Conservation (phyloP, 805 yeast genomes). For the Wickerhamomyces strasburgensis region DNA sequence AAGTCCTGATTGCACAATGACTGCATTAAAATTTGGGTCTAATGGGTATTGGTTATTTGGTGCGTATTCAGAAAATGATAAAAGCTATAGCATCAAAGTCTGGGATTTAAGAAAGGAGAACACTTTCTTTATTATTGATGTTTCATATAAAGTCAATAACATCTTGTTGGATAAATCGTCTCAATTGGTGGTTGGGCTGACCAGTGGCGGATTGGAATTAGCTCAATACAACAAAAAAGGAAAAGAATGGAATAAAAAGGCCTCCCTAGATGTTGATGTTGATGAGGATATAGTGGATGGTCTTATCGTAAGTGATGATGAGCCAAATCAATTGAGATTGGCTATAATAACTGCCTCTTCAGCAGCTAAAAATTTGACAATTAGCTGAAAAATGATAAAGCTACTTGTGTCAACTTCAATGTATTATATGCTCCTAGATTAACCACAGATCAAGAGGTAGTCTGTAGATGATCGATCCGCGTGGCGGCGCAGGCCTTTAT, state of each 20-base stretch:
- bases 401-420: too few relatives aligned
- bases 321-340: slow-evolving; percentile 6
- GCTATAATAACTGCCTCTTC: slow-evolving; percentile 10
- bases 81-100: slow-evolving; percentile 28
- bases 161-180: slow-evolving; percentile 22
- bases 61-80: slow-evolving; percentile 15
- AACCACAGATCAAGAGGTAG: too few relatives aligned
- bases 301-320: slow-evolving; percentile 12
- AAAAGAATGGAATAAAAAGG: slow-evolving; percentile 17
- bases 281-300: slow-evolving; percentile 14
- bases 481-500: too few relatives aligned
- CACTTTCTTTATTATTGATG: slow-evolving; percentile 5
- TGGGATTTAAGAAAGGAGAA: slow-evolving; percentile 45
- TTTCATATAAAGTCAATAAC: slow-evolving; percentile 4
- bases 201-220: slow-evolving; percentile 8
- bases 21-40: slow-evolving; percentile 44
- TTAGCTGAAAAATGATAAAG: too few relatives aligned
- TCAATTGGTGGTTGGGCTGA: slow-evolving; percentile 15
- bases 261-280: slow-evolving; percentile 7
- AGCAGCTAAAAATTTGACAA: slow-evolving; percentile 1
- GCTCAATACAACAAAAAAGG: slow-evolving; percentile 19
- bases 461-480: too few relatives aligned
- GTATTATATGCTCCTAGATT: too few relatives aligned
- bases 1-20: slow-evolving; percentile 17
- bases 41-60: slow-evolving; percentile 63